These are phyloP conservation scores for Geotrichum histeridarum DNA, from an alignment of 1,139 yeast genomes.

Conservation along the genomic window DNA sequence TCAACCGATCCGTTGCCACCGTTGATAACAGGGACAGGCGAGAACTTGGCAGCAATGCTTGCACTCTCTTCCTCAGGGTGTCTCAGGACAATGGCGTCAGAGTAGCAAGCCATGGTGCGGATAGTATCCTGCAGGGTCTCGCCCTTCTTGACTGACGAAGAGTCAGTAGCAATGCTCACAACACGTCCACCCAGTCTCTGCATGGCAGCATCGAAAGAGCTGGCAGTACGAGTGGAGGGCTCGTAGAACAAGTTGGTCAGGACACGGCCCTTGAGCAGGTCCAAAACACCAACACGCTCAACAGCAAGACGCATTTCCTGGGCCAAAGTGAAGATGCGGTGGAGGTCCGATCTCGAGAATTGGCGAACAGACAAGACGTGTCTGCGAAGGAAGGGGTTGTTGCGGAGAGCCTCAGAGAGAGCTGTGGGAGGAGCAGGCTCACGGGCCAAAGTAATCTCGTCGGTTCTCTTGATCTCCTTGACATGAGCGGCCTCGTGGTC, in stretches of 20 bases:
- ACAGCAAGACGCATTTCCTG: constrained; percentile 97
- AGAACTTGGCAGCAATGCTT: constrained; percentile 89
- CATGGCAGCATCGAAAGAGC: constrained; percentile 99
- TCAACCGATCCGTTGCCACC: constrained; percentile 98
- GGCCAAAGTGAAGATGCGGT: constrained; percentile 89
- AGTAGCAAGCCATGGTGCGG: constrained; percentile 88
- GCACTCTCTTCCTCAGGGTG: constrained; percentile 93
- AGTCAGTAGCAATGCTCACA: constrained; percentile 73
- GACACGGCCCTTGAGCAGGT: constrained; percentile 82
- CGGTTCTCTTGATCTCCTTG: constrained; percentile 22
- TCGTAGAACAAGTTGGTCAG: constrained; percentile 95
- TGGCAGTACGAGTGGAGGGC: constrained; percentile 94
- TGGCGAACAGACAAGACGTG: constrained; percentile 85
- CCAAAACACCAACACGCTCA: constrained; percentile 92
- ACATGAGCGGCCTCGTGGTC: constrained; percentile 33
- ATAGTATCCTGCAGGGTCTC: constrained; percentile 97
- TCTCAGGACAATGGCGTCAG: constrained; percentile 95
- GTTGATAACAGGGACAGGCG: constrained; percentile 94
- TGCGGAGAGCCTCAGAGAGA: constrained; percentile 68
- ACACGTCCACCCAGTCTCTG: constrained; percentile 99
- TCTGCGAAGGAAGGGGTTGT: constrained; percentile 85
- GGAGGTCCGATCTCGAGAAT: constrained; percentile 81
- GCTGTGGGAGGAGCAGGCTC: constrained; percentile 73
- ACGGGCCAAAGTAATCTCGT: constrained; percentile 29
- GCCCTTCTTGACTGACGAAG: constrained; percentile 95